Base-by-base conservation (phyloP, 1,284 basidiomycete species). In the Grifola frondosa region DNA sequence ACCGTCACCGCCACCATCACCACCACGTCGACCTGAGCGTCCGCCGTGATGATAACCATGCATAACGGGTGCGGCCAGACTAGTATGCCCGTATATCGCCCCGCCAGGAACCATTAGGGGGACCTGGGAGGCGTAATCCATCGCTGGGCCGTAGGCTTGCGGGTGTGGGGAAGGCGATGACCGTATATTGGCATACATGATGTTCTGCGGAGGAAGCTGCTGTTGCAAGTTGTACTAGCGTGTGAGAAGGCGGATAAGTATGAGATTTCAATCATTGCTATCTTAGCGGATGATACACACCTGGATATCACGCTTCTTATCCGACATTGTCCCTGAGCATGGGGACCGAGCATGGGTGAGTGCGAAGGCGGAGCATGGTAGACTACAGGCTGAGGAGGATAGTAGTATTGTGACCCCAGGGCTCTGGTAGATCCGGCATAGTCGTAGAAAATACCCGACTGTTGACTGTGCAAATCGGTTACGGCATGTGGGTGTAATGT, bases 221-320 rank as follows among this genome's bases (percentile, higher is more conserved):
- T 57, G 59, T 53, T 75, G 75, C 35, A 73, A 57, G 55, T 70
- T 71, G 61, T 74, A 78, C 74, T 81, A 36, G 33, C 37, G 22
- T 6, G 19, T 34, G 58, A 43, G 53, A 41, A 44, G 40, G 37
- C 44, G 19, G 17, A 35, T 42, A 22, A 48, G 13, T 6, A 31
- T 21, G 25, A 44, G 22, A 37, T n/a, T n/a, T 6, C 42, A 53
- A 45, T 50, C 13, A 43, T 40, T 5, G 35, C 23, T 30, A 20
- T 6, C 15, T 16, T 15, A 30, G 11, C 6, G 30, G n/a, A 17
- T 25, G 21, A 24, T 31, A 52, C 68, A 30, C 54, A 82, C 84
- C 71, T 80, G 81, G 34, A 71, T 44, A 44, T 80, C 77, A 32
- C 70, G 67, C 54, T 83, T 84, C 61, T 82, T 85, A 50, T 83